Conservation (phyloP, 2,329 filamentous ascomycete species). For the Chaetoscypha palmicola region DNA sequence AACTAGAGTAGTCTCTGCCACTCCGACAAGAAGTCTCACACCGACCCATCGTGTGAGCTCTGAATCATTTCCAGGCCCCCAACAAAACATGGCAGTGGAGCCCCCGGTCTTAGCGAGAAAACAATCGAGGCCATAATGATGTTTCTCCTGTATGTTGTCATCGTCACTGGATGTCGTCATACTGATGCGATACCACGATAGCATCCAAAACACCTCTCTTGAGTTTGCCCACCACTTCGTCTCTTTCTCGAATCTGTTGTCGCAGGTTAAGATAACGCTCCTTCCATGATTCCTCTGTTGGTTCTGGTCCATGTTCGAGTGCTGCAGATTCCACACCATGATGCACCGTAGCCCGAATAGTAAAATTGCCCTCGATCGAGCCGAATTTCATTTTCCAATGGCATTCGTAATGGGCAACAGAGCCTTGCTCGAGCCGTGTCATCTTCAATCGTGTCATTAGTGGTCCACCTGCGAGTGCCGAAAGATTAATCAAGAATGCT, state of each 20-base stretch:
- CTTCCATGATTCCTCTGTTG: slow-evolving; percentile 38
- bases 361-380: slow-evolving; percentile 44
- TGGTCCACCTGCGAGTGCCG: slow-evolving; percentile 49
- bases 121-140: no score
- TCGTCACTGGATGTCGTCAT: neutral
- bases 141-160: no score
- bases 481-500: slow-evolving; percentile 52
- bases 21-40: no score
- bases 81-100: no score
- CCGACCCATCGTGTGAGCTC: no score
- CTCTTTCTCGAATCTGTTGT: slow-evolving; percentile 50
- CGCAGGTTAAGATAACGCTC: slow-evolving; percentile 50
- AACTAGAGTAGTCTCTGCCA: no score
- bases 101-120: no score
- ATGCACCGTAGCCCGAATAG: slow-evolving; percentile 40
- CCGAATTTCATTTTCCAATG: slow-evolving; percentile 52
- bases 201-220: slow-evolving; percentile 38
- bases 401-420: slow-evolving; percentile 42
- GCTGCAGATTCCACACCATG: slow-evolving; percentile 15
- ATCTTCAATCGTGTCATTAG: slow-evolving; percentile 41
- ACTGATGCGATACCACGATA: slow-evolving; percentile 18
- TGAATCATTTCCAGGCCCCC: no score
- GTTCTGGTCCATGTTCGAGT: slow-evolving; percentile 16
- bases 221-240: slow-evolving; percentile 43
- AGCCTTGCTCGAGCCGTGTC: slow-evolving; percentile 38